Conservation (phyloP, 345 rosid species). For the Turnera subulata region DNA sequence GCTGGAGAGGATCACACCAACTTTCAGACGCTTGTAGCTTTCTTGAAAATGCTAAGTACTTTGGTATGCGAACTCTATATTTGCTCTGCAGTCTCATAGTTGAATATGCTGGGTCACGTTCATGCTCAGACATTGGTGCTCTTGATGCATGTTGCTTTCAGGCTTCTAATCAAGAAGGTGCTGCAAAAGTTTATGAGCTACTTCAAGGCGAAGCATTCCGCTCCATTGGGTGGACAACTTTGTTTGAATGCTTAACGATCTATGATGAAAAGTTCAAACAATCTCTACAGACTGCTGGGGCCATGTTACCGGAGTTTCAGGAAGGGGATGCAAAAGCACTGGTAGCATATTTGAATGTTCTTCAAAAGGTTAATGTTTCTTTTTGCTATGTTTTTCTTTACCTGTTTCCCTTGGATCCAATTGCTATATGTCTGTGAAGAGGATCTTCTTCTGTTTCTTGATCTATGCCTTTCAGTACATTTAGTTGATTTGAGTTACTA, state of each 20-base stretch:
- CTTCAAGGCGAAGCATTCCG: slow-evolving; percentile 86
- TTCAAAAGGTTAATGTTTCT: slow-evolving; percentile 64
- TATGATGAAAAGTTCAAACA: slow-evolving; percentile 92
- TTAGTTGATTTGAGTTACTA: slow-evolving; percentile 1
- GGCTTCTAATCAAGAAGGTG: slow-evolving; percentile 96
- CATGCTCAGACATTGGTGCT: slow-evolving; percentile 13
- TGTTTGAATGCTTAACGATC: slow-evolving; percentile 79
- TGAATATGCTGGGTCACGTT: not conserved
- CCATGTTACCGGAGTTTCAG: slow-evolving; percentile 81
- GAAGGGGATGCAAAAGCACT: slow-evolving; percentile 97
- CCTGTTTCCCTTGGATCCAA: not conserved
- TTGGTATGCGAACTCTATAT: slow-evolving; percentile 50
- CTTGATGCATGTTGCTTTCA: slow-evolving; percentile 30
- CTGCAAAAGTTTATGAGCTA: slow-evolving; percentile 82
- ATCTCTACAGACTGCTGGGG: slow-evolving; percentile 78
- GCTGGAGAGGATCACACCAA: slow-evolving; percentile 99
- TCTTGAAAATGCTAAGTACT: slow-evolving; percentile 88
- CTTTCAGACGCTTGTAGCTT: slow-evolving; percentile 89
- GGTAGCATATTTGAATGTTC: slow-evolving; percentile 92
- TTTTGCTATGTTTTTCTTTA: slow-evolving; percentile 1
- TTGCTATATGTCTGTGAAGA: not conserved
- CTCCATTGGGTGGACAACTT: slow-evolving; percentile 87
- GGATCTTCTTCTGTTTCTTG: not conserved
- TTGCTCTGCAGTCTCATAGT: not conserved
- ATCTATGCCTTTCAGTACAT: not conserved